Conservation (phyloP, 106 monocot genomes). For the Hemerocallis citrina region DNA sequence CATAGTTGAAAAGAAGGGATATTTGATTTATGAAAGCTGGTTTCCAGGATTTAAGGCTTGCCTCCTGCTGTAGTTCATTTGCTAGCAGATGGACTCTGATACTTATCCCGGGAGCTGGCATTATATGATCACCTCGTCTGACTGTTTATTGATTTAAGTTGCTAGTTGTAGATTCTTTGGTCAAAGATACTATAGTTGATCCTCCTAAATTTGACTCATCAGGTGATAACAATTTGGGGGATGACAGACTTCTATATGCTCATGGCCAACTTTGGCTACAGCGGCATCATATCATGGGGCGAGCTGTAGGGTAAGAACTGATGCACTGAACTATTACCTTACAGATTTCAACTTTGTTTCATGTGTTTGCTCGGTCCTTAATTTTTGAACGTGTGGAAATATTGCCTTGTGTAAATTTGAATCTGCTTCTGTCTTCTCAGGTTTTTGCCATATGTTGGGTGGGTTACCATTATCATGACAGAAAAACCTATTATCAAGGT, state of each 20-base stretch:
- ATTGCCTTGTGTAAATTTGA: not conserved
- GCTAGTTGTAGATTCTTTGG: too few relatives aligned
- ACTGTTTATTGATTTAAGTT: too few relatives aligned
- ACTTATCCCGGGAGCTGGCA: not conserved
- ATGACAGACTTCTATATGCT: conserved; percentile 43
- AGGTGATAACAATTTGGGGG: conserved; percentile 52
- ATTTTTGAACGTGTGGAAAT: not conserved
- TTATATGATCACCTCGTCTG: too few relatives aligned
- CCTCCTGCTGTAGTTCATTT: not conserved
- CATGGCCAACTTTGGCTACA: conserved; percentile 50
- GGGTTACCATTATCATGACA: conserved; percentile 59
- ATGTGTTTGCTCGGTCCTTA: too few relatives aligned
- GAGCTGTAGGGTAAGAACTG: conserved; percentile 43
- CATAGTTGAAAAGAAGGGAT: not conserved
- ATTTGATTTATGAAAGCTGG: not conserved
- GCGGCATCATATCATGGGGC: conserved; percentile 45
- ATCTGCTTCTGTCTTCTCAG: conserved; percentile 15
- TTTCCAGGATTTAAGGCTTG: not conserved
- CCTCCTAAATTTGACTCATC: conserved; percentile 7
- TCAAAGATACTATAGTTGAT: too few relatives aligned
- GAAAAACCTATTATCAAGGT: conserved; percentile 56
- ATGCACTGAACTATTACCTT: too few relatives aligned
- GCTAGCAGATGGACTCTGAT: not conserved
- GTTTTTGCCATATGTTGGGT: conserved; percentile 55
- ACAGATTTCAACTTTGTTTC: not conserved